A percentile compares a stretch with the other conserved stretches of the same genome.
Conservation (phyloP, 306 rosid genomes). For the Rosa lucieae region DNA sequence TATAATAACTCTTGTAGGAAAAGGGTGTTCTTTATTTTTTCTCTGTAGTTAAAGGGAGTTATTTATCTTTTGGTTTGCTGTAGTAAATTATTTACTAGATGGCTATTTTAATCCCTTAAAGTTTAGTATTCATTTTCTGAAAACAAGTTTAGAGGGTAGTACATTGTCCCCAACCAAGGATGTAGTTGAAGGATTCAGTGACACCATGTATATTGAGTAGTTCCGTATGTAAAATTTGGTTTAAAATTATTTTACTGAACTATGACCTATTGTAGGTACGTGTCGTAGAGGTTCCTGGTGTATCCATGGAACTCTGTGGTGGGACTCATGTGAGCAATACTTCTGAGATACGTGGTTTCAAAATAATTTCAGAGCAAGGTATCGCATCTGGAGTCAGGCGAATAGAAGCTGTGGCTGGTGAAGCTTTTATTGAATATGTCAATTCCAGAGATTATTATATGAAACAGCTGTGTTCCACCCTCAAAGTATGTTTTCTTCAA, state of each 20-base stretch:
- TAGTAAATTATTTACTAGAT: background rate
- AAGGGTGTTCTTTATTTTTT: background rate
- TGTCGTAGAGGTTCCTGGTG: constrained; percentile 95
- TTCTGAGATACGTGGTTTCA: constrained; percentile 93
- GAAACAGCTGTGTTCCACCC: constrained; percentile 77
- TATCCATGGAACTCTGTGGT: constrained; percentile 97
- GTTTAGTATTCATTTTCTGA: background rate
- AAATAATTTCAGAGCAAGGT: constrained; percentile 90
- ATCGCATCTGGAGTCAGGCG: constrained; percentile 94
- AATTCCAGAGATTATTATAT: constrained; percentile 74
- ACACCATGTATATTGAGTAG: background rate
- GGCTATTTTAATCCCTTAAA: background rate
- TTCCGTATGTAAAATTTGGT: background rate
- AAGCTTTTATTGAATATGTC: constrained; percentile 82
- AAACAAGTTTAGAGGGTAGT: background rate
- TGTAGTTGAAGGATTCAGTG: background rate
- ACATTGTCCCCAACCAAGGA: background rate
- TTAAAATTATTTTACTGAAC: constrained; percentile 11
- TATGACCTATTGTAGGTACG: constrained; percentile 68
- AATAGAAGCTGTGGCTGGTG: constrained; percentile 98
- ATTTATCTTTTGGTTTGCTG: background rate
- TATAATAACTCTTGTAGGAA: background rate
- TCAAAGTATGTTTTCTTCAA: constrained; percentile 62
- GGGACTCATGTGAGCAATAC: constrained; percentile 91
- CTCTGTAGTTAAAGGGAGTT: background rate